phyloP scores from a whole-genome alignment of 2,329 filamentous ascomycete genomes.

The Arthrinium phaeospermum region DNA sequence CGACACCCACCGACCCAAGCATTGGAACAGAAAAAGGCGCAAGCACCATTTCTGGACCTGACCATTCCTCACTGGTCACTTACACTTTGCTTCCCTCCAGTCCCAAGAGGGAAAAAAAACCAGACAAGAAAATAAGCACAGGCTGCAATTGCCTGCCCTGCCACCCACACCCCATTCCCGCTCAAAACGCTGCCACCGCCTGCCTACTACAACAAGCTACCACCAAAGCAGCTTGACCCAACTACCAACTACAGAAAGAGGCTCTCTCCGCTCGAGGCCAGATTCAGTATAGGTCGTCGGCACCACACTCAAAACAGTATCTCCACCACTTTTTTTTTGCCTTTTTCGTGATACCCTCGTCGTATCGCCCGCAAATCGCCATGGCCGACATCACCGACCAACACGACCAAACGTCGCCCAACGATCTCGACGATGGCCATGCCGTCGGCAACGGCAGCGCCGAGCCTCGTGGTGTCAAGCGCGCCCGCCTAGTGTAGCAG shows the following conservation, averaged over 20 bases:
- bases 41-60: conserved; percentile 15
- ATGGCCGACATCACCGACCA: conserved; percentile 85
- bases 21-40: conserved; percentile 9
- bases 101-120: conserved; percentile 2
- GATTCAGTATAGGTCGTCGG: conserved; percentile 71
- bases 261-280: conserved; percentile 60
- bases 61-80: conserved; percentile 14
- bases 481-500: conserved; percentile 79
- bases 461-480: conserved; percentile 87
- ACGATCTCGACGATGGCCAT: conserved; percentile 75
- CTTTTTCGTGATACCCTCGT: conserved; percentile 57
- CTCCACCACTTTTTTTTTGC: conserved; percentile 61
- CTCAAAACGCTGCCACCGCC: conserved; percentile 21
- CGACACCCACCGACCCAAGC: conserved; percentile 7
- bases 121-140: conserved; percentile 19
- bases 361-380: conserved; percentile 35
- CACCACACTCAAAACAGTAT: conserved; percentile 70
- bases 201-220: conserved; percentile 41
- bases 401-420: conserved; percentile 76
- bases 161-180: conserved; percentile 13
- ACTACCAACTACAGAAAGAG: conserved; percentile 46
- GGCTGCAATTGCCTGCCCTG: conserved; percentile 18
- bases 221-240: conserved; percentile 36
- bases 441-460: conserved; percentile 74
- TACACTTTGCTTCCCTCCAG: not conserved